Conservation (phyloP, 2,329 filamentous ascomycete genomes). For the Triangularia setosa region DNA sequence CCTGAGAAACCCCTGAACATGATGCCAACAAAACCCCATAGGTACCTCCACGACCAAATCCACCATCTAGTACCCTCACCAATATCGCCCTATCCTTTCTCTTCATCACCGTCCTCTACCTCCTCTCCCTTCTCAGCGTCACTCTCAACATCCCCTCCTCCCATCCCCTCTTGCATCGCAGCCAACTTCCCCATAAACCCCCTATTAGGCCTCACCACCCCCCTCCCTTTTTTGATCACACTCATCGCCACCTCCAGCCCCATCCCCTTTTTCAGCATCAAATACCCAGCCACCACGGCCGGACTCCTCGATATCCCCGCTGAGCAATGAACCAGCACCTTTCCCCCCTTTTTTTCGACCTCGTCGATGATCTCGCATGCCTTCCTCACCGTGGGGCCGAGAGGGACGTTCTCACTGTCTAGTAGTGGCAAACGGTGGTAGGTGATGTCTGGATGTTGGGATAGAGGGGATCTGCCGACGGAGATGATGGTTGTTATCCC, state of each 20-base stretch:
- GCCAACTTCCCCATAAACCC: constrained; percentile 12
- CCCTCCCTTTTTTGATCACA: background rate
- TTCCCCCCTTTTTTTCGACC: background rate
- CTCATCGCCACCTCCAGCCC: constrained; percentile 3
- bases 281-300: constrained; percentile 8
- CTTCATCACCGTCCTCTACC: too few relatives aligned
- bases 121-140: background rate
- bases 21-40: too few relatives aligned
- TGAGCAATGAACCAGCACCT: constrained; percentile 13
- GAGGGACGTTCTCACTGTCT: constrained; percentile 3
- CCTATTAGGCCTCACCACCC: constrained; percentile 6
- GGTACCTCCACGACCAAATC: too few relatives aligned
- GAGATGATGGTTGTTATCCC: constrained; percentile 14
- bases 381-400: background rate
- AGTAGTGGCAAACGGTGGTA: constrained; percentile 8
- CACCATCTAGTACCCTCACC: too few relatives aligned
- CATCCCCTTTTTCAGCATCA: constrained; percentile 7
- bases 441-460: background rate
- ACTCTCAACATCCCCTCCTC: background rate
- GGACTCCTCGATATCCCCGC: constrained; percentile 14
- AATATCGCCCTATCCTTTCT: too few relatives aligned
- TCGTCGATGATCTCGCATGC: constrained; percentile 10
- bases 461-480: constrained; percentile 8
- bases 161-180: background rate
- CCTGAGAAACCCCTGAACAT: too few relatives aligned